phyloP scores from a whole-genome alignment of 352 stramenopile species.

The Phytophthora citrophthora region DNA sequence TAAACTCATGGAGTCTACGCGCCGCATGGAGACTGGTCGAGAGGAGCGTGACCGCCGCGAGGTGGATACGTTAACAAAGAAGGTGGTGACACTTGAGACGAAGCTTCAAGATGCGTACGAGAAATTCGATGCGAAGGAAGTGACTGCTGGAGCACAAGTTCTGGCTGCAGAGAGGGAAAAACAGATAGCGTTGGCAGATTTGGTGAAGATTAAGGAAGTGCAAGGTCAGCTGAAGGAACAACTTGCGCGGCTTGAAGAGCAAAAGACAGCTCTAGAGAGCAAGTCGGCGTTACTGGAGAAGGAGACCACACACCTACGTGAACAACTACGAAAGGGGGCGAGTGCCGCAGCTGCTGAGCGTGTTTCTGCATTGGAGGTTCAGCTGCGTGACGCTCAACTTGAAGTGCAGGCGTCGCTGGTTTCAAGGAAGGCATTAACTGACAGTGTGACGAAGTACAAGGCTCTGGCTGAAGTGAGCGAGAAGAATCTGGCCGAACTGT shows the following conservation, averaged over 20 bases:
- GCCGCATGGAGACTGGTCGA: slow-evolving; percentile 66
- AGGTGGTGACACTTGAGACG: slow-evolving; percentile 54
- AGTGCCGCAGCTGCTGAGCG: slow-evolving; percentile 62
- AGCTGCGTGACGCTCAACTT: slow-evolving; percentile 64
- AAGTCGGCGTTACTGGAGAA: slow-evolving; percentile 62
- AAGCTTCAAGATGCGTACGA: slow-evolving; percentile 68
- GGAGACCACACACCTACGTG: slow-evolving; percentile 56
- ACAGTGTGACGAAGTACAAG: slow-evolving; percentile 78
- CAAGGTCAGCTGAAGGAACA: slow-evolving; percentile 49
- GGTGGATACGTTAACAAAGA: slow-evolving; percentile 49
- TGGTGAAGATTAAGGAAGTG: slow-evolving; percentile 48
- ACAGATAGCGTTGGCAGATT: slow-evolving; percentile 49
- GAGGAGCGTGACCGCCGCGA: slow-evolving; percentile 68
- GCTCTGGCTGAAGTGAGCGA: slow-evolving; percentile 78
- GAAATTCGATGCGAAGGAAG: slow-evolving; percentile 70
- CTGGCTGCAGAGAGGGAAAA: slow-evolving; percentile 64
- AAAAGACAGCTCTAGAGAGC: slow-evolving; percentile 47
- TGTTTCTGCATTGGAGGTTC: slow-evolving; percentile 64
- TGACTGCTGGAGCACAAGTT: slow-evolving; percentile 46
- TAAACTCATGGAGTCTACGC: slow-evolving; percentile 79
- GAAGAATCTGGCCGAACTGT: slow-evolving; percentile 69
- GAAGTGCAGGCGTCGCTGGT: slow-evolving; percentile 64
- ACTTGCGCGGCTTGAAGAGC: slow-evolving; percentile 58
- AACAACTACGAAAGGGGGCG: slow-evolving; percentile 74
- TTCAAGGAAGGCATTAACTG: slow-evolving; percentile 64